These are phyloP conservation scores for Colletotrichum liriopes DNA, from an alignment of 2,329 filamentous ascomycete genomes.

Conservation along the genomic window DNA sequence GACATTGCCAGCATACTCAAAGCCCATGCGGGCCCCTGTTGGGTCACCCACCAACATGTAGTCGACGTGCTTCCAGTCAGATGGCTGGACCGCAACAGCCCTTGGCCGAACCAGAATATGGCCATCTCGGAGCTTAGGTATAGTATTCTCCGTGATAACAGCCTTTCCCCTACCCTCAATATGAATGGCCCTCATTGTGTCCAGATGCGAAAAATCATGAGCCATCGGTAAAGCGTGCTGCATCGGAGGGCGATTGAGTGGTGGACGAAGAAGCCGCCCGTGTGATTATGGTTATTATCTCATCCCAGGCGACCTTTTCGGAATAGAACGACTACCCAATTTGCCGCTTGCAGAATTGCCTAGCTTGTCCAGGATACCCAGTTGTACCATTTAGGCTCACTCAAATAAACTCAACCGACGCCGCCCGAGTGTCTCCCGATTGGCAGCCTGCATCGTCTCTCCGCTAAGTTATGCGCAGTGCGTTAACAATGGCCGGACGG, in stretches of 20 bases:
- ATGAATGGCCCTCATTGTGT: slow-evolving; percentile 13
- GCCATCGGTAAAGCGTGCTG: not conserved
- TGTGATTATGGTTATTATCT: too few relatives aligned
- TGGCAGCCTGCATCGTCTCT: too few relatives aligned
- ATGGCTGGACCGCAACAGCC: not conserved
- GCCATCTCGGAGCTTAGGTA: slow-evolving; percentile 43
- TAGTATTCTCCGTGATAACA: slow-evolving; percentile 7
- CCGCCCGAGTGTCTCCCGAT: too few relatives aligned
- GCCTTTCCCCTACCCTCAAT: not conserved
- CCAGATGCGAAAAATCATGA: not conserved
- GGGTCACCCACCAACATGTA: not conserved
- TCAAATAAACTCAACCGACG: too few relatives aligned
- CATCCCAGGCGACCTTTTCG: too few relatives aligned
- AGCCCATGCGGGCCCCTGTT: not conserved
- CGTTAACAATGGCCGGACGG: too few relatives aligned
- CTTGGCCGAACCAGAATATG: slow-evolving; percentile 50
- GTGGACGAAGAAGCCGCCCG: too few relatives aligned
- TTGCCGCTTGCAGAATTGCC: too few relatives aligned
- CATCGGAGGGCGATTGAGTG: not conserved
- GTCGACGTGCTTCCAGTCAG: slow-evolving; percentile 3
- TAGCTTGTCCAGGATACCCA: too few relatives aligned
- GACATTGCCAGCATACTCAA: not conserved
- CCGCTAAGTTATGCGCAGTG: too few relatives aligned
- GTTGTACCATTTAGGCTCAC: too few relatives aligned
- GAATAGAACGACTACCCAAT: too few relatives aligned